Evolutionary conservation across 768 basidiomycete genomes (phyloP).

Genomic region (Favolaschia claudopus): DNA sequence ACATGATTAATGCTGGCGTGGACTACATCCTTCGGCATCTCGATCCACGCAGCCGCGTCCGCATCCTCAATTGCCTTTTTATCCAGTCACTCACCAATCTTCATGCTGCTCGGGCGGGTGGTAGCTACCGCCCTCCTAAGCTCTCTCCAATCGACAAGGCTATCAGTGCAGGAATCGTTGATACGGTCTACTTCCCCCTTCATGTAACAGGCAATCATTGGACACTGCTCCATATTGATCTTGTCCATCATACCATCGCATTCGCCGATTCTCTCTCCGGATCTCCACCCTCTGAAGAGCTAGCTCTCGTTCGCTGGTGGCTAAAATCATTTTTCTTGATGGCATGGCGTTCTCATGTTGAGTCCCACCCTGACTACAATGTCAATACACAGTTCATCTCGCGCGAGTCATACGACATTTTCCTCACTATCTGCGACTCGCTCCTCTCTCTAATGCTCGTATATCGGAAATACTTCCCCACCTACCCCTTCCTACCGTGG

Average conservation of each 20-base stretch:
- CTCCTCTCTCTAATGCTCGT: constrained; percentile 29
- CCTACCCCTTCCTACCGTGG: constrained; percentile 38
- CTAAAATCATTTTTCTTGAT: constrained; percentile 30
- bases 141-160: background rate
- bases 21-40: constrained; percentile 3
- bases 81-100: background rate
- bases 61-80: constrained; percentile 3
- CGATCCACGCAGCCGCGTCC: background rate
- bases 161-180: background rate
- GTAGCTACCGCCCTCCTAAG: background rate
- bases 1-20: constrained; percentile 1
- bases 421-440: constrained; percentile 28
- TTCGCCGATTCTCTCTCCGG: constrained; percentile 6
- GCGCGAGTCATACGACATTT: constrained; percentile 30
- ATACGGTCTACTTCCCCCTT: background rate
- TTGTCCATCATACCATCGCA: background rate
- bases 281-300: background rate
- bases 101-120: background rate
- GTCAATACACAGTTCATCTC: constrained; percentile 33
- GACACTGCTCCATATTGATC: constrained; percentile 1
- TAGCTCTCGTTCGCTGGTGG: background rate
- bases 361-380: constrained; percentile 26
- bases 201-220: background rate
- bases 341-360: constrained; percentile 31
- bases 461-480: constrained; percentile 22